Evolutionary conservation across 2,329 filamentous ascomycete species (phyloP).

Genomic region (Exophiala sp.): DNA sequence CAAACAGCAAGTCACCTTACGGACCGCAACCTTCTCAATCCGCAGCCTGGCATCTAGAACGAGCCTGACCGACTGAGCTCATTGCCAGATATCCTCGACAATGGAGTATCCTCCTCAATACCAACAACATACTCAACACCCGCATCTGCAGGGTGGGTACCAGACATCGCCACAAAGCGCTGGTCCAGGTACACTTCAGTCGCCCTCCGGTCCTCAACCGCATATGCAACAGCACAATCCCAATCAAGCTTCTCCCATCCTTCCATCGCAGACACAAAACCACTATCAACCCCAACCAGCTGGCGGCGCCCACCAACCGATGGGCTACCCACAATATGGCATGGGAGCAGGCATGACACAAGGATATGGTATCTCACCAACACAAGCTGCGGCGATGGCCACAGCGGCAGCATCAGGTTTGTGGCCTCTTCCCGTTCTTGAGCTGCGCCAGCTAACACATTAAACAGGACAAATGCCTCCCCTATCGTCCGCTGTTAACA

Average conservation of each 20-base stretch:
- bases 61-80: constrained; percentile 11
- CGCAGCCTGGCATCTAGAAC: constrained; percentile 16
- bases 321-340: constrained; percentile 78
- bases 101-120: constrained; percentile 77
- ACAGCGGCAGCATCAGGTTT: constrained; percentile 88
- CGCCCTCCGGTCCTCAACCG: constrained; percentile 67
- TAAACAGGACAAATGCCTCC: constrained; percentile 30
- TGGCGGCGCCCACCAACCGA: constrained; percentile 62
- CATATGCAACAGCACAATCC: constrained; percentile 58
- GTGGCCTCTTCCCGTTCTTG: constrained; percentile 43
- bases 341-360: constrained; percentile 70
- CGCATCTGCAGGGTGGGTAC: constrained; percentile 60
- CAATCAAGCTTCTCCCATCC: constrained; percentile 72
- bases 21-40: constrained; percentile 16
- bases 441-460: constrained; percentile 8
- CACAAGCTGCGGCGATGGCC: constrained; percentile 89
- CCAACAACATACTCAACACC: constrained; percentile 62
- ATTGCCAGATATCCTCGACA: constrained; percentile 37
- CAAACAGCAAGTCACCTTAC: constrained; percentile 10
- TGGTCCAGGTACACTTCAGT: constrained; percentile 59
- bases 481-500: constrained; percentile 47
- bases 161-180: constrained; percentile 56
- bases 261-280: constrained; percentile 65
- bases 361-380: constrained; percentile 72
- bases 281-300: constrained; percentile 65